A percentile compares a stretch with the other conserved stretches of the same genome.
Conservation (phyloP, 2,329 filamentous ascomycete species). For the Balansia obtecta region DNA sequence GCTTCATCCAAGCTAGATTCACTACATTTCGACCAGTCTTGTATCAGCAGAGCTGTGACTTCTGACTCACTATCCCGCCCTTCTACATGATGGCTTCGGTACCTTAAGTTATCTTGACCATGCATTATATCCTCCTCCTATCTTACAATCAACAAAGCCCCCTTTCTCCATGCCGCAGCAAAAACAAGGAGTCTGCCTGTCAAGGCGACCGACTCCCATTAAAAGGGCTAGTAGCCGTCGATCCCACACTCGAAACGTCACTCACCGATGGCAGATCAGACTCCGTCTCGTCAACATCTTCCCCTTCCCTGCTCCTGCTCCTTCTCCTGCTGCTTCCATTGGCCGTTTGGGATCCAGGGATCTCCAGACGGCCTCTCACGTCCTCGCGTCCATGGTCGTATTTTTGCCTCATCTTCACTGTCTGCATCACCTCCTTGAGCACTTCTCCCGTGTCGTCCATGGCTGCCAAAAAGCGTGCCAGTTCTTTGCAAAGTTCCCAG, state of each 20-base stretch:
- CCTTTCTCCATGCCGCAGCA: too few species aligned
- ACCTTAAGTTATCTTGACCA: too few species aligned
- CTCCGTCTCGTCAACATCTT: conserved; percentile 17
- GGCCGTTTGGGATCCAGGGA: conserved; percentile 16
- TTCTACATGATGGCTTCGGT: too few species aligned
- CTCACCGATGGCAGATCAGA: conserved; percentile 25
- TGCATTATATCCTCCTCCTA: too few species aligned
- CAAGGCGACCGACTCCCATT: conserved; percentile 5
- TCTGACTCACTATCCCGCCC: too few species aligned
- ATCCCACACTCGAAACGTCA: conserved; percentile 24
- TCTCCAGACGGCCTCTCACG: conserved; percentile 18
- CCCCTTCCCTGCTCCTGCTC: conserved; percentile 19
- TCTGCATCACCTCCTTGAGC: conserved; percentile 57
- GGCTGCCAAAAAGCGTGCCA: conserved; percentile 88
- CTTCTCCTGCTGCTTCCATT: conserved; percentile 19
- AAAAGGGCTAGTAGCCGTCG: conserved; percentile 18
- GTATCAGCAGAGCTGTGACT: too few species aligned
- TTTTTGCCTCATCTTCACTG: conserved; percentile 34
- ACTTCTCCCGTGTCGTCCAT: conserved; percentile 80
- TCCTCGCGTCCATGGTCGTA: conserved; percentile 16
- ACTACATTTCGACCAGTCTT: too few species aligned
- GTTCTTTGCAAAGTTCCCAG: conserved; percentile 91
- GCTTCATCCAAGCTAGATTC: too few species aligned
- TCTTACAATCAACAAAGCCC: too few species aligned
- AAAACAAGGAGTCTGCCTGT: not conserved